Percentiles rank a stretch among this genome's conserved stretches.
Conservation (phyloP, 306 rosid species). For the Begonia loranthoides region DNA sequence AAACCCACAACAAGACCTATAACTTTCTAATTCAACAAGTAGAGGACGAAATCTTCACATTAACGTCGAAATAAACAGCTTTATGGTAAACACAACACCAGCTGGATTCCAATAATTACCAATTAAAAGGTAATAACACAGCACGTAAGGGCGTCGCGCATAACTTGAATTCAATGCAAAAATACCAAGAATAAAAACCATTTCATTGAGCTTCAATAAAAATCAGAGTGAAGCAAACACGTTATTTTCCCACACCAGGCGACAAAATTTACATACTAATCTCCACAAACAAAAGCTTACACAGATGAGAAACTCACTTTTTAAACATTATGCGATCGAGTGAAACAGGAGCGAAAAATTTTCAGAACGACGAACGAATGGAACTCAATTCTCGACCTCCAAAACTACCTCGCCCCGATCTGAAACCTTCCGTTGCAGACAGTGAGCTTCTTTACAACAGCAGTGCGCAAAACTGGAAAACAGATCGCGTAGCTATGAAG, state of each 20-base stretch:
- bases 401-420: background rate
- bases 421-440: background rate
- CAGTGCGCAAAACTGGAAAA: background rate
- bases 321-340: slow-evolving; percentile 10
- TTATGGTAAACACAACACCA: too few relatives aligned
- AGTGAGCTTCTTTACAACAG: background rate
- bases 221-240: background rate
- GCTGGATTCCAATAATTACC: too few relatives aligned
- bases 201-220: background rate
- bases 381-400: background rate
- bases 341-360: background rate
- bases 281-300: background rate
- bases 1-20: too few relatives aligned
- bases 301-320: slow-evolving; percentile 11
- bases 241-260: too few relatives aligned
- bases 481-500: background rate
- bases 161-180: too few relatives aligned
- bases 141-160: too few relatives aligned
- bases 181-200: too few relatives aligned
- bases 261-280: background rate
- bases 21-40: too few relatives aligned
- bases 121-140: too few relatives aligned
- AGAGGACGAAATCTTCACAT: too few relatives aligned
- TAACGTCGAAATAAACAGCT: too few relatives aligned
- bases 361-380: background rate